phyloP scores from a whole-genome alignment of 148 eudicot species.

The Selenicereus undatus region DNA sequence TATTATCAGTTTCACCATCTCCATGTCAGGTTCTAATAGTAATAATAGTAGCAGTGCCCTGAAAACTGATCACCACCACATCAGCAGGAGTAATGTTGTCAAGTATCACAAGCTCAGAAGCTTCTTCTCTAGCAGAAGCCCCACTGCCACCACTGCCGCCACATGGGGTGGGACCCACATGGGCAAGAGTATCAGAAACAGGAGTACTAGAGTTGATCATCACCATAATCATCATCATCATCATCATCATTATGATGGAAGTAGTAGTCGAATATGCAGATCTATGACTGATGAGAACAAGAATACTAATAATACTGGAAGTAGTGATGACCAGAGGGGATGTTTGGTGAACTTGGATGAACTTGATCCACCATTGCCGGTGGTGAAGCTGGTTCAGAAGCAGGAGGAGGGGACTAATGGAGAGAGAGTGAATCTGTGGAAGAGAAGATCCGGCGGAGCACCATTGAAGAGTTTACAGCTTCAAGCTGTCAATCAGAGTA shows the following conservation, averaged over 20 bases:
- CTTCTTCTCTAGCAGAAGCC: constrained; percentile 45
- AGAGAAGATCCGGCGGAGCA: constrained; percentile 54
- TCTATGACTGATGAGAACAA: constrained; percentile 12
- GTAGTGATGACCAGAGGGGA: background rate
- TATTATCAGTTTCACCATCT: constrained; percentile 11
- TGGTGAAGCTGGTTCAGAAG: constrained; percentile 38
- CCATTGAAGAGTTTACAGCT: constrained; percentile 49
- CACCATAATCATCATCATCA: background rate
- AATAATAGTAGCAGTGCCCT: background rate
- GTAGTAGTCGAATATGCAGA: constrained; percentile 13
- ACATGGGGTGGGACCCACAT: constrained; percentile 13
- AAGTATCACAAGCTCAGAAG: constrained; percentile 39
- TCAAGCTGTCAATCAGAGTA: constrained; percentile 28
- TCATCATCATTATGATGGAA: background rate
- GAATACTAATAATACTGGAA: background rate
- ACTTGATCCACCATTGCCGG: constrained; percentile 83
- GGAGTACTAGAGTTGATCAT: background rate
- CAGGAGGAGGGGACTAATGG: constrained; percentile 14
- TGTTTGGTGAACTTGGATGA: constrained; percentile 38
- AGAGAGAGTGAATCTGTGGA: constrained; percentile 47
- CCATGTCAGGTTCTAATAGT: constrained; percentile 1
- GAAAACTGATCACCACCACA: constrained; percentile 13
- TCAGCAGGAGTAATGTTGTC: constrained; percentile 1
- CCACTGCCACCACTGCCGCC: constrained; percentile 13
- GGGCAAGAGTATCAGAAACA: constrained; percentile 14